Conservation (phyloP, 1,139 yeast genomes). For the Eremothecium sinecaudum region DNA sequence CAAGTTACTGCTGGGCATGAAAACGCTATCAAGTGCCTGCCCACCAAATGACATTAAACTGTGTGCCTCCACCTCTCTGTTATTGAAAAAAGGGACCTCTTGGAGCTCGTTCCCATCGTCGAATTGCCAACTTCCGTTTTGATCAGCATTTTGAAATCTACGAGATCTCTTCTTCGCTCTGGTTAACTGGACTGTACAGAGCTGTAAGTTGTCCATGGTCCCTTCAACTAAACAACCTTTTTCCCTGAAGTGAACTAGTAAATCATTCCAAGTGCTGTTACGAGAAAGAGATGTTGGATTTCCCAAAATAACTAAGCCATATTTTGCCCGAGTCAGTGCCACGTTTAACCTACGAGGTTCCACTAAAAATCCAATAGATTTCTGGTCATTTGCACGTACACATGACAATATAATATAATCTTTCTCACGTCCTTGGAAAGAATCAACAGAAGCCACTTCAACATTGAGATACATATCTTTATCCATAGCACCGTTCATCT, state of each 20-base stretch:
- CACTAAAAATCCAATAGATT: slow-evolving; percentile 74
- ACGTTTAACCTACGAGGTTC: slow-evolving; percentile 90
- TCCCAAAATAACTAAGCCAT: slow-evolving; percentile 74
- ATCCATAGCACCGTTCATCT: slow-evolving; percentile 58
- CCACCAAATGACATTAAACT: slow-evolving; percentile 41
- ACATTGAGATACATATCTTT: slow-evolving; percentile 60
- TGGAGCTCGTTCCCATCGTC: slow-evolving; percentile 18
- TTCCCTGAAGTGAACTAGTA: slow-evolving; percentile 71
- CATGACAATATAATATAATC: slow-evolving; percentile 83
- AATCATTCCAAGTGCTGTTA: slow-evolving; percentile 69
- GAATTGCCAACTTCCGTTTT: slow-evolving; percentile 9
- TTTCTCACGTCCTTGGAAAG: slow-evolving; percentile 94
- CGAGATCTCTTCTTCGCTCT: slow-evolving; percentile 21
- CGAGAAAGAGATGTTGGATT: slow-evolving; percentile 71
- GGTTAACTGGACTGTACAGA: slow-evolving; percentile 55
- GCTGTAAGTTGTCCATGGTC: slow-evolving; percentile 69
- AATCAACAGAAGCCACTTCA: slow-evolving; percentile 90
- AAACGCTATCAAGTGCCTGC: slow-evolving; percentile 18
- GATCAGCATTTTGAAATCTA: neutral
- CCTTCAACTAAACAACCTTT: slow-evolving; percentile 89
- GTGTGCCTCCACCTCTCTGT: slow-evolving; percentile 39
- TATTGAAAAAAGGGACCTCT: slow-evolving; percentile 14
- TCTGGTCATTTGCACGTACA: slow-evolving; percentile 81
- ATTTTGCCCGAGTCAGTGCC: slow-evolving; percentile 85
- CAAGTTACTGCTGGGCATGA: slow-evolving; percentile 25